Percentiles rank a stretch among this genome's conserved stretches.
Evolutionary conservation across 768 basidiomycete species (phyloP).

Genomic region (Psilocybe cyanescens): DNA sequence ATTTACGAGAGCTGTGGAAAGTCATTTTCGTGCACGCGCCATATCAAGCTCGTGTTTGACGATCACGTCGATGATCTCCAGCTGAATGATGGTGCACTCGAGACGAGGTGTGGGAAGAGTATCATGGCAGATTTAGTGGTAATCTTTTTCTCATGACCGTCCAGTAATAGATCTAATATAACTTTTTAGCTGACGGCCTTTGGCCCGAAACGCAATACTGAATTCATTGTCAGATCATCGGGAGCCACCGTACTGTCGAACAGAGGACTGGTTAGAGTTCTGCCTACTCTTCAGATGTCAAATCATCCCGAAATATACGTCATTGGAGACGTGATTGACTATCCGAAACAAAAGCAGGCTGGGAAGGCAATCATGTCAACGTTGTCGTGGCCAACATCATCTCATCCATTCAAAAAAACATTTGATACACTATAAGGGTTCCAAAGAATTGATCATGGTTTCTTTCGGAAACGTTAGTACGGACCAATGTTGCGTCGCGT

Average conservation of each 20-base stretch:
- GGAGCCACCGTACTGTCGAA: constrained; percentile 32
- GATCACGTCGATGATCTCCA: constrained; percentile 55
- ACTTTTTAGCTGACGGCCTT: constrained; percentile 29
- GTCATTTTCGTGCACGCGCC: constrained; percentile 36
- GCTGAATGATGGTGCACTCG: constrained; percentile 39
- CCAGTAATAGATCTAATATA: not conserved
- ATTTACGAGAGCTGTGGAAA: constrained; percentile 46
- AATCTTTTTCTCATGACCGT: constrained; percentile 22
- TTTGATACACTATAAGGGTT: constrained; percentile 49
- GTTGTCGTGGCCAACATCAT: constrained; percentile 23
- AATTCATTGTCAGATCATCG: constrained; percentile 43
- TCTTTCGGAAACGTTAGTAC: constrained; percentile 48
- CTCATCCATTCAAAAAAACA: constrained; percentile 15
- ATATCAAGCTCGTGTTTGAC: constrained; percentile 49
- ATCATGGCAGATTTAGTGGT: constrained; percentile 59
- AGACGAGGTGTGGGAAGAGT: constrained; percentile 47
- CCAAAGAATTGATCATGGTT: constrained; percentile 54
- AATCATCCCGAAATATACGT: constrained; percentile 25
- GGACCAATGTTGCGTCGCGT: not conserved
- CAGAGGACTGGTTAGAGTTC: constrained; percentile 46
- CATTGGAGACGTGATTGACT: constrained; percentile 26
- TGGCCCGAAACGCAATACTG: constrained; percentile 47
- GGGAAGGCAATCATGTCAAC: constrained; percentile 22
- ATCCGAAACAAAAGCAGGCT: constrained; percentile 23
- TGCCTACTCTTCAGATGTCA: constrained; percentile 37